Evolutionary conservation across 768 basidiomycete species (phyloP), one percentile per base, ranked within the genome.

Genomic region (Phaffia australis): DNA sequence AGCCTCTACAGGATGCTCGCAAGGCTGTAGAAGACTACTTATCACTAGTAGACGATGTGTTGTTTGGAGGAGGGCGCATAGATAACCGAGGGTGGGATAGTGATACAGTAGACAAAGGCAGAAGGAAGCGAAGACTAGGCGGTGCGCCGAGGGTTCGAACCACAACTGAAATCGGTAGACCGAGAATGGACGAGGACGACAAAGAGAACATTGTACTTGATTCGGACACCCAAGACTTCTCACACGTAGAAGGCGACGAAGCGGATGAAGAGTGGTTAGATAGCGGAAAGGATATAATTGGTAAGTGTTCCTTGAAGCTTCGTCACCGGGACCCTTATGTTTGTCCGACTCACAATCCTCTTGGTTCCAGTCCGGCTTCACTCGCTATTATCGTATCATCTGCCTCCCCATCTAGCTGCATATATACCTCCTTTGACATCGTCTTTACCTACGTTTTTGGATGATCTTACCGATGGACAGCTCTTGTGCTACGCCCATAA

Each of bases 401-500:
- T 90, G 5, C 87, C 89, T 0, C 67, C 80, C 1, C 63, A 79
- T 30, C 78, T 89, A n/a, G 79, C 79, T 18, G 72, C 77, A 0
- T 72, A 77, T 9, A 74, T 78, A 6, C 75, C 78, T 1, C 71
- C 29, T 49, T n/a, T 57, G n/a, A 18, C 52, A 21, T 11, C 6
- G 19, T 23, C 19, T 16, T 51, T 65, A 6, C n/a, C 21, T 6
- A 6, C 29, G 25, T 65, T 42, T 14, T 42, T 42, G 11, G 35
- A 42, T 42, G 35, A 42, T 11, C 35, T 42, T 11, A 1, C 89
- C 86, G 64, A 71, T 3, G 90, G 91, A 0, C 87, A 89, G 71
- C 76, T 89, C 11, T 81, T 93, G 16, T 93, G 90, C 71, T 74
- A 80, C 1, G 85, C 87, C 0, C 91, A 90, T 77, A 94, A 93